These are phyloP conservation scores for Penicillium sp. DNA, from an alignment of 2,329 filamentous ascomycete genomes.

Conservation along the genomic window DNA sequence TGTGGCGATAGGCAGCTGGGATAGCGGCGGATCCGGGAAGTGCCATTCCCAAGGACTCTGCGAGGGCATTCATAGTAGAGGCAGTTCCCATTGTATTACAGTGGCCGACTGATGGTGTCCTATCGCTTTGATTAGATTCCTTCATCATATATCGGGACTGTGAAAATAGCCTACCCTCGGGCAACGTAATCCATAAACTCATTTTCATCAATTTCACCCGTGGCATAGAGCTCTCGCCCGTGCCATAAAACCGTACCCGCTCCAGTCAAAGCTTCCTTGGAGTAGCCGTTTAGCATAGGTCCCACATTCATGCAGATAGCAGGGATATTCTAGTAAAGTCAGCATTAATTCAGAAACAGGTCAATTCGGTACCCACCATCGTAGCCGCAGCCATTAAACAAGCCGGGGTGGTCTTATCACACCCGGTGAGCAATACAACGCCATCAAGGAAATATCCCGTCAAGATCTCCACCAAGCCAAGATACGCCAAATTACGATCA, in stretches of 20 bases:
- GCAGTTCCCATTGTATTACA: slow-evolving; percentile 58
- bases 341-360: not conserved
- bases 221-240: slow-evolving; percentile 49
- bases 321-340: slow-evolving; percentile 46
- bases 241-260: slow-evolving; percentile 52
- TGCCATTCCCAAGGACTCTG: slow-evolving; percentile 55
- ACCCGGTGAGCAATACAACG: slow-evolving; percentile 53
- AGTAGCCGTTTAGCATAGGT: slow-evolving; percentile 54
- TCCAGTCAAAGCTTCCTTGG: slow-evolving; percentile 44
- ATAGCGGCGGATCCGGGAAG: slow-evolving; percentile 53
- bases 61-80: slow-evolving; percentile 54
- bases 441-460: slow-evolving; percentile 52
- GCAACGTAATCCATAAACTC: slow-evolving; percentile 50
- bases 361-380: slow-evolving; percentile 34
- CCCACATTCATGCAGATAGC: slow-evolving; percentile 54
- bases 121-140: slow-evolving; percentile 12
- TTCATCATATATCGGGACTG: not conserved
- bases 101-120: slow-evolving; percentile 49
- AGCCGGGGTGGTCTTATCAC: slow-evolving; percentile 55
- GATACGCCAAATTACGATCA: slow-evolving; percentile 52
- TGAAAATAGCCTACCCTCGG: slow-evolving; percentile 32
- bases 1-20: slow-evolving; percentile 52
- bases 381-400: slow-evolving; percentile 54
- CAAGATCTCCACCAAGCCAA: slow-evolving; percentile 51
- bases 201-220: slow-evolving; percentile 48